These are phyloP conservation scores for Fraxinus cuspidata DNA, from an alignment of 257 asterid genomes.

Conservation along the genomic window DNA sequence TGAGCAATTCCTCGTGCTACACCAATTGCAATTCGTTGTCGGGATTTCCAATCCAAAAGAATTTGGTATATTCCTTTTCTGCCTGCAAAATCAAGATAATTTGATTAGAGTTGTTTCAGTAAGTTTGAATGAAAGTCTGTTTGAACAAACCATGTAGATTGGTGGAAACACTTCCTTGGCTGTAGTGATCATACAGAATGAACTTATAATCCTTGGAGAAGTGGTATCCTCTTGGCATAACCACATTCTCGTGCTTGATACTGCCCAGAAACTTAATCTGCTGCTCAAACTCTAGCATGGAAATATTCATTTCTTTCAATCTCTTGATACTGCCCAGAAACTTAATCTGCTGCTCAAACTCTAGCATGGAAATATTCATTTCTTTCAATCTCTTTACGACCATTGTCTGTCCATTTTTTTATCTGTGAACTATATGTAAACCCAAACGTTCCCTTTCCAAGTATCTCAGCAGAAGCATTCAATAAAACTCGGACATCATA, in stretches of 20 bases:
- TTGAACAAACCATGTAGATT: not conserved
- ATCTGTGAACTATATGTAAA: not conserved
- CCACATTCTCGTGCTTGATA: constrained; percentile 19
- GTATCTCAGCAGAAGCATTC: not conserved
- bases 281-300: constrained; percentile 2
- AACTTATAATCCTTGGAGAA: not conserved
- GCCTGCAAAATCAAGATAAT: too few relatives aligned
- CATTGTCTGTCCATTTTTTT: not conserved
- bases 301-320: not conserved
- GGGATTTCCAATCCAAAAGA: constrained; percentile 55
- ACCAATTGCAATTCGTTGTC: constrained; percentile 45
- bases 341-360: constrained; percentile 16
- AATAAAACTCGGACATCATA: not conserved
- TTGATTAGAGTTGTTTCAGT: too few relatives aligned
- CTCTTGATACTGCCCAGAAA: not conserved
- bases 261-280: constrained; percentile 13
- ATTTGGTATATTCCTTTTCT: too few relatives aligned
- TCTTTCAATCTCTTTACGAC: constrained; percentile 5
- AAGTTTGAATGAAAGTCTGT: constrained; percentile 23
- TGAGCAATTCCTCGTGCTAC: constrained; percentile 53
- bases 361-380: not conserved
- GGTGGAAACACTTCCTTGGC: not conserved
- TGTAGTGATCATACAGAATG: constrained; percentile 4
- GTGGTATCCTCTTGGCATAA: constrained; percentile 1
- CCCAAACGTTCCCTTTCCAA: constrained; percentile 3